Conservation (phyloP, 768 basidiomycete species). For the Punctularia strigosozonata region DNA sequence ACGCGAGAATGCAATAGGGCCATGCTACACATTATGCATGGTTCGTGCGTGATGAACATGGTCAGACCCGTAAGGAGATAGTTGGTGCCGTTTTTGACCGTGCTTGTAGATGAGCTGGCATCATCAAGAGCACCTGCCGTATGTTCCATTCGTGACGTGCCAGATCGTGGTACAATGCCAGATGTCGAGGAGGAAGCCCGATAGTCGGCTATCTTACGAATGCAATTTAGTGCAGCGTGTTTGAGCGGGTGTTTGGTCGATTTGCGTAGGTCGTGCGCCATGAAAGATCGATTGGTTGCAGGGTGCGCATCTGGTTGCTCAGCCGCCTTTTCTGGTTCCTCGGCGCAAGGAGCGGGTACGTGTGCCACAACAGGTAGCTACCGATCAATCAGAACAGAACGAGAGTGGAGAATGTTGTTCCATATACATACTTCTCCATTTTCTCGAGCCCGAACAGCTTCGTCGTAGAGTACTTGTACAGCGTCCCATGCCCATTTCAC, state of each 20-base stretch:
- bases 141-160: no score
- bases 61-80: conserved; percentile 82
- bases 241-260: conserved; percentile 68
- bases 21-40: conserved; percentile 98
- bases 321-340: conserved; percentile 8
- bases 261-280: conserved; percentile 59
- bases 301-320: conserved; percentile 10
- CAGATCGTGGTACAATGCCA: no score
- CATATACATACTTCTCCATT: conserved; percentile 42
- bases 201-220: conserved; percentile 53
- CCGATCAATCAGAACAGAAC: background rate
- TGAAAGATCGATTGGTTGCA: no score
- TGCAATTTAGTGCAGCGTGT: conserved; percentile 73
- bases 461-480: conserved; percentile 37
- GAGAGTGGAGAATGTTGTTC: background rate
- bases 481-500: conserved; percentile 70
- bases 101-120: background rate
- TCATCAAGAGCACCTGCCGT: conserved; percentile 3
- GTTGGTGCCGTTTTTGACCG: conserved; percentile 47
- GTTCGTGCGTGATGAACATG: conserved; percentile 90
- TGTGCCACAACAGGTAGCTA: conserved; percentile 71
- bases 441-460: conserved; percentile 33
- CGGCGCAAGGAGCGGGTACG: conserved; percentile 44
- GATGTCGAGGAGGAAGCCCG: conserved; percentile 19
- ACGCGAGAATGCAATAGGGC: conserved; percentile 92